These are phyloP conservation scores for Hygrophila difformis DNA, from an alignment of 257 asterid species.

Conservation along the genomic window DNA sequence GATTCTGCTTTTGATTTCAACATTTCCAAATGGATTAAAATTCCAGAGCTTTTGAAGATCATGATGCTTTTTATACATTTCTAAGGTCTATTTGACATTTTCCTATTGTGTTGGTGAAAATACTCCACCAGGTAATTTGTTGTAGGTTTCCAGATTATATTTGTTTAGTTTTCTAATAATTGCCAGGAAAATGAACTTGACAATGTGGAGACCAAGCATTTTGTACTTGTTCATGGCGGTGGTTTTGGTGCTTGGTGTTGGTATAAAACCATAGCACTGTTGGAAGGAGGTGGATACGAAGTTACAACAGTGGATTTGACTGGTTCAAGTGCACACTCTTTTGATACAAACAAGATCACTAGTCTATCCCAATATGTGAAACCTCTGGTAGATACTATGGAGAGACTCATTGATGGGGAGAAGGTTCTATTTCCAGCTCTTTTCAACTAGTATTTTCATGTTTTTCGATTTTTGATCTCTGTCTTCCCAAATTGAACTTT, in stretches of 20 bases:
- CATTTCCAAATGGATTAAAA: not conserved
- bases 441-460: not conserved
- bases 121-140: too few relatives aligned
- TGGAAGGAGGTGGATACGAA: conserved; percentile 80
- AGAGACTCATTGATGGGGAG: conserved; percentile 68
- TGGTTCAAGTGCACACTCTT: conserved; percentile 92
- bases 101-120: too few relatives aligned
- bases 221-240: conserved; percentile 98
- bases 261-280: conserved; percentile 91
- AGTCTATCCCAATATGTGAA: conserved; percentile 78
- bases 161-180: conserved; percentile 4
- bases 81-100: not conserved
- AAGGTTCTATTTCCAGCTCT: conserved; percentile 45
- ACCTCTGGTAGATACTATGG: conserved; percentile 70
- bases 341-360: conserved; percentile 67
- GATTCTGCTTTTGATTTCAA: not conserved
- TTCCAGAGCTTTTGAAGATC: too few relatives aligned
- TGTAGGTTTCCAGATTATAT: not conserved
- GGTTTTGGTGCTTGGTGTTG: conserved; percentile 99
- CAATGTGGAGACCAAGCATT: conserved; percentile 66
- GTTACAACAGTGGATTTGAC: conserved; percentile 94
- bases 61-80: too few relatives aligned
- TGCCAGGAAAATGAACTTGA: conserved; percentile 68
- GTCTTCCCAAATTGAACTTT: too few relatives aligned
- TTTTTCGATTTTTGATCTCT: not conserved